phyloP scores from a whole-genome alignment of 208 protist species.

The Trypanosomatidae sp. region DNA sequence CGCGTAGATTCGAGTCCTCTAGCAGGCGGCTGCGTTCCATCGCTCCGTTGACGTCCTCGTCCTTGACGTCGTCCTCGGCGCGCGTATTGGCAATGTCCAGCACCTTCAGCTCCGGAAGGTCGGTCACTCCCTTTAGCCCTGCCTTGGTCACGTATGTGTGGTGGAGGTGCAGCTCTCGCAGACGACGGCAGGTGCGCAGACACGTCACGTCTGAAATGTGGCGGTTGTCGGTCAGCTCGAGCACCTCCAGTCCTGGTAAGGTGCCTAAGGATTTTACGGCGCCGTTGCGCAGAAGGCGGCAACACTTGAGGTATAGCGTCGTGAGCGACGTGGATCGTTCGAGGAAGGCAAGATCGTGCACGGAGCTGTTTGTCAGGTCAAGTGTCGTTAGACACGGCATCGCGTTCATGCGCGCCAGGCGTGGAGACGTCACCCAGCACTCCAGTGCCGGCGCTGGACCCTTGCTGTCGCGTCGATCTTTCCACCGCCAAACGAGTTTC shows the following conservation, averaged over 20 bases:
- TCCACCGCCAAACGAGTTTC: constrained; percentile 68
- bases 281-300: constrained; percentile 36
- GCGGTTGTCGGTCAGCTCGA: constrained; percentile 50
- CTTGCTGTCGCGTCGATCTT: constrained; percentile 48
- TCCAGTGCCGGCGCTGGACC: constrained; percentile 44
- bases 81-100: constrained; percentile 47
- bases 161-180: constrained; percentile 40
- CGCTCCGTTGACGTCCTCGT: constrained; percentile 8
- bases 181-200: constrained; percentile 31
- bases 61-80: constrained; percentile 38
- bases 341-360: constrained; percentile 53
- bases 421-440: constrained; percentile 52
- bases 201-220: constrained; percentile 48
- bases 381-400: constrained; percentile 39
- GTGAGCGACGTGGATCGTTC: constrained; percentile 28
- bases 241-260: constrained; percentile 34
- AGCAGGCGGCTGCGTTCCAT: constrained; percentile 9
- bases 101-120: constrained; percentile 38
- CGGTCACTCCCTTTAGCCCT: constrained; percentile 32
- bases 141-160: constrained; percentile 45
- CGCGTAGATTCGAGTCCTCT: constrained; percentile 26
- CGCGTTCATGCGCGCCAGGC: constrained; percentile 30
- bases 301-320: constrained; percentile 36
- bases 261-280: constrained; percentile 20
- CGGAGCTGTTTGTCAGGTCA: constrained; percentile 47